A percentile compares a stretch with the other conserved stretches of the same genome.
Conservation (phyloP, 73 alveolate species). For the Paramecium tetraurelia region DNA sequence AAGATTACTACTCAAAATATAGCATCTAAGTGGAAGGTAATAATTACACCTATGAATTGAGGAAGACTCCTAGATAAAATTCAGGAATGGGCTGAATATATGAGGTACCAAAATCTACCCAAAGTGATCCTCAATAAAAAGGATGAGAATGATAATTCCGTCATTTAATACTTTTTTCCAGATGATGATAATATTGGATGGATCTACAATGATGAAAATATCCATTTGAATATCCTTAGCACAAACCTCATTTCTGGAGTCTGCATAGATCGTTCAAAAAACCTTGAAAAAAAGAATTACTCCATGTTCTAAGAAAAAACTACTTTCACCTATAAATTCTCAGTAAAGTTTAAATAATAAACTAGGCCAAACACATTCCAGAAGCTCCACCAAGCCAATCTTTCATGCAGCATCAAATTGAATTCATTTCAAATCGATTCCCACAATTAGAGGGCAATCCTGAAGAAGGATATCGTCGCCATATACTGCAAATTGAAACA, state of each 20-base stretch:
- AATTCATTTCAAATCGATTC: not conserved
- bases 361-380: not conserved
- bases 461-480: not conserved
- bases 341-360: not conserved
- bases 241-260: not conserved
- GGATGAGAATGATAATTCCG: not conserved
- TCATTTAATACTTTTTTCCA: not conserved
- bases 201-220: not conserved
- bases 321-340: not conserved
- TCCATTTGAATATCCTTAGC: not conserved
- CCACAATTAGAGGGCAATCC: not conserved
- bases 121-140: not conserved
- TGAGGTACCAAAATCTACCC: not conserved
- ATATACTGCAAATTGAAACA: not conserved
- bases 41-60: not conserved
- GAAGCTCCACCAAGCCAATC: not conserved
- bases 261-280: not conserved
- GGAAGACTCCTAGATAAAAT: not conserved
- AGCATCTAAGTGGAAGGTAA: not conserved
- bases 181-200: constrained; percentile 19
- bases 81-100: not conserved
- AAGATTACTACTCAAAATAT: not conserved
- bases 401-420: not conserved
- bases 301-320: not conserved
- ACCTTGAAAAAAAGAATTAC: not conserved